phyloP scores from a whole-genome alignment of 257 asterid genomes.

The Jacaranda copaia region DNA sequence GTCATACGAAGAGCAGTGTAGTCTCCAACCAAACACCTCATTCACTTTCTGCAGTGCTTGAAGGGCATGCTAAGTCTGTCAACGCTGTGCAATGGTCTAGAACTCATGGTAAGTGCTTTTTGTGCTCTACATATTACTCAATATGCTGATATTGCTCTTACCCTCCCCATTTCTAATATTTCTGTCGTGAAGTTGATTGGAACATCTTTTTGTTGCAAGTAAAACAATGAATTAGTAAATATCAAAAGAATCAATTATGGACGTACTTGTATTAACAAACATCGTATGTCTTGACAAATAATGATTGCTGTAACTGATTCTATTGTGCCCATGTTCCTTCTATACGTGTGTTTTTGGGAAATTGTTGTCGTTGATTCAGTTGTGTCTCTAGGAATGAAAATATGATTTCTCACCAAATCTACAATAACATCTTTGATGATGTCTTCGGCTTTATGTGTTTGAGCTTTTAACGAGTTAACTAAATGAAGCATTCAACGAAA shows the following conservation, averaged over 20 bases:
- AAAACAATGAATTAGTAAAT: neutral
- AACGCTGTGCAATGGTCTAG: conserved; percentile 87
- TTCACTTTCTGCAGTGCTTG: conserved; percentile 55
- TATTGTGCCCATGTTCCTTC: neutral
- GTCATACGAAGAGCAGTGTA: conserved; percentile 42
- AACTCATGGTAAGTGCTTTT: conserved; percentile 62
- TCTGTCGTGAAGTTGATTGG: conserved; percentile 11
- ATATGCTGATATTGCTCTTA: conserved; percentile 11
- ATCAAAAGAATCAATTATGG: neutral
- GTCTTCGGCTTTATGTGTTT: neutral
- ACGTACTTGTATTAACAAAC: neutral
- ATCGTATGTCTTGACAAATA: neutral
- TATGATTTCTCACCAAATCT: neutral
- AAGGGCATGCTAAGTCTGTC: conserved; percentile 78
- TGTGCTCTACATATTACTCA: conserved; percentile 11
- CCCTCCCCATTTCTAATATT: neutral
- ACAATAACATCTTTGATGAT: neutral
- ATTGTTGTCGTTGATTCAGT: neutral
- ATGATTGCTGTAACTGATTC: neutral
- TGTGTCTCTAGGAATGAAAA: neutral
- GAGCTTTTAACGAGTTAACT: neutral
- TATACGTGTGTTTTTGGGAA: neutral
- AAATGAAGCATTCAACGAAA: neutral
- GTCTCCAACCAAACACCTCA: conserved; percentile 44
- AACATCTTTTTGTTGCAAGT: neutral